Conservation (phyloP, 2,329 filamentous ascomycete species). For the Niveomyces coronatus region DNA sequence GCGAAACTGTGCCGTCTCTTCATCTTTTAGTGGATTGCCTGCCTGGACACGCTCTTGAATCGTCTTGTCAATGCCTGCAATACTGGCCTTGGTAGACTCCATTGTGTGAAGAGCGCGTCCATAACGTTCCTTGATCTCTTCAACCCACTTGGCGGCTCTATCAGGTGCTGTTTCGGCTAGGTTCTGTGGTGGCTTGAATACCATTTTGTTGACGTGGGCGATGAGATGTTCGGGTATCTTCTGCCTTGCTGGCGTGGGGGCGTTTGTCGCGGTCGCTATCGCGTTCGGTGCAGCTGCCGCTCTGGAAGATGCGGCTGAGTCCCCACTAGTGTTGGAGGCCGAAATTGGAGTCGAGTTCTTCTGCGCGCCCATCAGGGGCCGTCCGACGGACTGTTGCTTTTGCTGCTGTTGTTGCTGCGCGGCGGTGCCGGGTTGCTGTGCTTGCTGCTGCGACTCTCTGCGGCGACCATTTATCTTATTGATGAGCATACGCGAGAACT, state of each 20-base stretch:
- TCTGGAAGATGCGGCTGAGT: neutral
- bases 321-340: neutral
- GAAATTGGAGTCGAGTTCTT: neutral
- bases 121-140: slow-evolving; percentile 38
- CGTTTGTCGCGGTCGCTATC: slow-evolving; percentile 5
- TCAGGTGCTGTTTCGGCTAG: slow-evolving; percentile 30
- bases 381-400: slow-evolving; percentile 6
- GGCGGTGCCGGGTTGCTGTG: slow-evolving; percentile 14
- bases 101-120: slow-evolving; percentile 38
- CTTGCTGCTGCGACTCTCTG: slow-evolving; percentile 23
- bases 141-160: slow-evolving; percentile 38
- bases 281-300: slow-evolving; percentile 11
- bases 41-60: slow-evolving; percentile 32
- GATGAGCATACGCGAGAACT: slow-evolving; percentile 49
- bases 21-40: slow-evolving; percentile 33
- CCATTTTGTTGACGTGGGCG: slow-evolving; percentile 37
- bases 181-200: slow-evolving; percentile 33
- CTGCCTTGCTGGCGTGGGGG: slow-evolving; percentile 14
- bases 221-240: slow-evolving; percentile 34
- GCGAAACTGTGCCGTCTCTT: slow-evolving; percentile 36
- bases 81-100: slow-evolving; percentile 32
- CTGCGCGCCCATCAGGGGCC: neutral
- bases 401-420: slow-evolving; percentile 7
- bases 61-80: slow-evolving; percentile 31
- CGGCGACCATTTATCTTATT: slow-evolving; percentile 37